Evolutionary conservation across 352 stramenopile species (phyloP).

Genomic region (Globisporangium parvum): DNA sequence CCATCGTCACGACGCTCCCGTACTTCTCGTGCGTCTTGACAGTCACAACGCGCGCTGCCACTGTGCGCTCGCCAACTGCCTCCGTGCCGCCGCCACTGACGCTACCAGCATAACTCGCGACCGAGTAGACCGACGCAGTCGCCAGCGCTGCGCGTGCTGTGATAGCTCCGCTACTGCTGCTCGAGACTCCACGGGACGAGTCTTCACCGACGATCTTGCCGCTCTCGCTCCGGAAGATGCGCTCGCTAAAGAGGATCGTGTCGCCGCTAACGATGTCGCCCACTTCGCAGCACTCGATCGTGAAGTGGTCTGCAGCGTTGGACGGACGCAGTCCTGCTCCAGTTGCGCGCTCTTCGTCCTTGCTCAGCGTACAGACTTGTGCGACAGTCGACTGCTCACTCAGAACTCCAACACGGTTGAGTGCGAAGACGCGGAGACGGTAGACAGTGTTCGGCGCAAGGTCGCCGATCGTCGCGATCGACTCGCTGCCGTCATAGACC

Average conservation of each 20-base stretch:
- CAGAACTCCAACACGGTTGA: slow-evolving; percentile 54
- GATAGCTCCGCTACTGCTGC: slow-evolving; percentile 1
- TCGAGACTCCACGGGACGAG: slow-evolving; percentile 5
- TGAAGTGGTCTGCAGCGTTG: slow-evolving; percentile 59
- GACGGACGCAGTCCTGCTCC: slow-evolving; percentile 24
- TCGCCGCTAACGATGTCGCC: slow-evolving; percentile 86
- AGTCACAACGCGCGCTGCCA: slow-evolving; percentile 61
- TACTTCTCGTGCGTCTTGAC: slow-evolving; percentile 40
- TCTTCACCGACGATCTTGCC: slow-evolving; percentile 28
- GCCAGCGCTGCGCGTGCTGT: slow-evolving; percentile 5
- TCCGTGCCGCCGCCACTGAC: slow-evolving; percentile 16
- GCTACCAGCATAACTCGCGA: slow-evolving; percentile 20
- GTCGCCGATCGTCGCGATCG: slow-evolving; percentile 47
- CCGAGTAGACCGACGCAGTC: slow-evolving; percentile 45
- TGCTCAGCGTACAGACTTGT: slow-evolving; percentile 72
- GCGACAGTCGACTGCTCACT: slow-evolving; percentile 76
- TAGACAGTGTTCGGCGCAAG: slow-evolving; percentile 80
- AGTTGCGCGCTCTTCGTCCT: slow-evolving; percentile 43
- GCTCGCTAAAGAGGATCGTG: slow-evolving; percentile 90
- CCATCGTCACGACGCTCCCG: slow-evolving; percentile 49
- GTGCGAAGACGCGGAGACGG: slow-evolving; percentile 71
- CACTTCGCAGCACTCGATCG: slow-evolving; percentile 59
- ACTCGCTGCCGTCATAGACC: slow-evolving; percentile 79
- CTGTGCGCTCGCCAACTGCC: slow-evolving; percentile 57
- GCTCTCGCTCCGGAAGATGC: slow-evolving; percentile 56